Base-by-base conservation (phyloP, 2,329 filamentous ascomycete species). In the Penicillium sp. region DNA sequence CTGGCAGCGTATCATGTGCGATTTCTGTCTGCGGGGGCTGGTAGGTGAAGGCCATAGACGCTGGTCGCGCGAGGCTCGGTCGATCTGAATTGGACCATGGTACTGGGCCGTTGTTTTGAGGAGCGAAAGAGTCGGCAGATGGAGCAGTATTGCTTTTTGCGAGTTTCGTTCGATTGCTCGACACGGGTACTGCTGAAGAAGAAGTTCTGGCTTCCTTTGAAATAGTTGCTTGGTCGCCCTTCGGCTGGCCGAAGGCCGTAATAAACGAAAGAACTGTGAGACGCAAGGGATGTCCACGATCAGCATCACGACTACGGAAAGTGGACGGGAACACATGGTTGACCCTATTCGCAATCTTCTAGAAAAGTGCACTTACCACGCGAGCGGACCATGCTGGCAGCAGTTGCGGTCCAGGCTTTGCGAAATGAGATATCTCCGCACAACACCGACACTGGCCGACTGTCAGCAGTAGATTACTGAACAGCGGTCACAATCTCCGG, bases 1-100 rank as follows among this genome's bases (percentile, higher is more conserved):
- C 94, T 38, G 94, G 91, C 61, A 94, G 85, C 28, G 90, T 96
- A 69, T 97, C 91, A 64, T 87, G 82, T 68, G 84, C 85, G 62
- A 94, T 81, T 67, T 96, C 90, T 87, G 96, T 91, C 71, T 91
- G 76, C 68, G 88, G 89, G 68, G 91, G 90, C 65, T 91, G 87
- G 74, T 92, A 92, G 59, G 89, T 86, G 72, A 94, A 87, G 50
- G 93, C 81, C 82, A 96, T 94, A 60, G 91, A 96, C 74, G 88
- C 79, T 33, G 91, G 91, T 59, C 92, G 83, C 56, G 48, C 23
- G 8, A 88, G 87, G 43, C 75, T 76, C 24, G 77, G 76, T 23
- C 79, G 71, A 59, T 82, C 81, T n/a, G 56, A 52, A 20, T 60
- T 55, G 16, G 61, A 47, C 52, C 58, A 46, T 28, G 58, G 38